Evolutionary conservation across 2,329 filamentous ascomycete genomes (phyloP), one percentile per base, ranked within the genome.

Genomic region (Chaetomiaceae sp.): DNA sequence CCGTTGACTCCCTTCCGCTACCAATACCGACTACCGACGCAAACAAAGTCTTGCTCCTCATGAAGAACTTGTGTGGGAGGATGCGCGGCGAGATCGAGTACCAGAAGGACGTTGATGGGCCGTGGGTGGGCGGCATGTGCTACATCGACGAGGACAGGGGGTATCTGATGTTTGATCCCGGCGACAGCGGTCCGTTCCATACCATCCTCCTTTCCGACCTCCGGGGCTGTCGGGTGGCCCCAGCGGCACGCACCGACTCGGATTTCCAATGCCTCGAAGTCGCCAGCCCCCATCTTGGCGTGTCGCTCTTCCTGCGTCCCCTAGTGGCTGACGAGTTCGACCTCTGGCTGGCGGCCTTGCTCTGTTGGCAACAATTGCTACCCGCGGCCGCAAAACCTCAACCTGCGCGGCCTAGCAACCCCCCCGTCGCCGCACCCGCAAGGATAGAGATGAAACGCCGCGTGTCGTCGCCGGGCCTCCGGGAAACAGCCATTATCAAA

Each of bases 401-500:
- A 23, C 79, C 71, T 66, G 75, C 61, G 64, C 78, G 64, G 63
- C 59, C 59, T 33, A 47, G 55, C 44, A 66, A 59, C 51, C 64
- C 70, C n/a, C 67, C 70, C n/a, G 68, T 68, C 15, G 68, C 66
- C 12, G 62, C 69, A n/a, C 66, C 69, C 25, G 67, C 68, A 40
- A 70, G 73, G 51, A 68, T 71, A 0, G 75, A 78, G 53, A 66
- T 76, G 51, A 73, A 68, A 47, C 72, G 75, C 48, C 72, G 75
- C 37, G 60, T 66, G 4, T 71, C 73, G n/a, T 67, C 68, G 0
- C 62, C 68, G 6, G 65, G 63, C 37, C 60, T 65, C 1, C 94
- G 86, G 65, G 86, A 90, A 58, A 81, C 83, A 3, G 84, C 87
- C 51, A 94, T 97, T 60, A 97, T 97, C 74, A 99, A 97, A 68